These are phyloP conservation scores for Rhodocollybia butyracea DNA, from an alignment of 768 basidiomycete genomes.

Conservation along the genomic window DNA sequence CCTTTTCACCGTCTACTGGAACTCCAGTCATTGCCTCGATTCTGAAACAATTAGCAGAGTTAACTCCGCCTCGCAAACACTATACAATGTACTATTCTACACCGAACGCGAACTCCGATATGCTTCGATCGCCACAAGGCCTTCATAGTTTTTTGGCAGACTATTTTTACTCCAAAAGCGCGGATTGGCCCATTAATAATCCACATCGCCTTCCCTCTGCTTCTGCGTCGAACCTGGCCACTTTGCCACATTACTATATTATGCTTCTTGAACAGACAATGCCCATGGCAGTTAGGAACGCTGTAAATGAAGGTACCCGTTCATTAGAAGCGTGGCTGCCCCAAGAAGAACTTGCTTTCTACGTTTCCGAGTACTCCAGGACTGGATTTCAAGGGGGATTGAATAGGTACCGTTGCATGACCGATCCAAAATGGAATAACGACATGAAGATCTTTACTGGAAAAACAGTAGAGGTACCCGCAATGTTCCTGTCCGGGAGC, in stretches of 20 bases:
- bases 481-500: constrained; percentile 53
- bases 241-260: constrained; percentile 57
- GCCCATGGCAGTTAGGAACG: constrained; percentile 42
- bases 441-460: constrained; percentile 45
- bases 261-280: constrained; percentile 55
- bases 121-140: constrained; percentile 40
- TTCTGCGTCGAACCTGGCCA: constrained; percentile 31
- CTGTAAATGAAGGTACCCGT: constrained; percentile 5
- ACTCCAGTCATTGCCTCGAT: constrained; percentile 10
- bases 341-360: constrained; percentile 45
- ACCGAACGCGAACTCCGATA: constrained; percentile 42
- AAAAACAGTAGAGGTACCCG: constrained; percentile 46
- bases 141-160: constrained; percentile 47
- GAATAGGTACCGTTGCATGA: constrained; percentile 49
- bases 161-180: constrained; percentile 60
- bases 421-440: constrained; percentile 29
- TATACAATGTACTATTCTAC: constrained; percentile 51
- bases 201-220: constrained; percentile 33
- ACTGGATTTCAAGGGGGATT: constrained; percentile 66
- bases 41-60: constrained; percentile 27
- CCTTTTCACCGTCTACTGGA: constrained; percentile 16
- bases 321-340: constrained; percentile 40
- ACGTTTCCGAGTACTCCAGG: constrained; percentile 43
- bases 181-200: constrained; percentile 42
- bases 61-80: constrained; percentile 55